These are phyloP conservation scores for Hygrocybe coccinea DNA, from an alignment of 768 basidiomycete genomes.

Conservation along the genomic window DNA sequence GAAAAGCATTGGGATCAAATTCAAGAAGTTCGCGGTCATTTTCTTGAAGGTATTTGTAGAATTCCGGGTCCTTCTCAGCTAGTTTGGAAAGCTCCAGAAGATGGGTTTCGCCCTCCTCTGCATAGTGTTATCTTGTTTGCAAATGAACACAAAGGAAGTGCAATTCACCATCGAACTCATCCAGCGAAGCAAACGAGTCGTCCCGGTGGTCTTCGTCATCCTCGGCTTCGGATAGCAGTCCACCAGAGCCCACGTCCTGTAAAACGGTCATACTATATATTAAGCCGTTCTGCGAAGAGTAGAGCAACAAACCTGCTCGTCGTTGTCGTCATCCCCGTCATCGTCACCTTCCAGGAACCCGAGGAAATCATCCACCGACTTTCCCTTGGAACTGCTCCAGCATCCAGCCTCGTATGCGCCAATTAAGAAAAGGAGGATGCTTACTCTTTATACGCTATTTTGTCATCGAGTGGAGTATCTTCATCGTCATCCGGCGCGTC, in stretches of 20 bases:
- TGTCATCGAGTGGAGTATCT: conserved; percentile 32
- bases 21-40: conserved; percentile 89
- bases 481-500: conserved; percentile 29
- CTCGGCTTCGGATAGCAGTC: conserved; percentile 33
- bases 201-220: conserved; percentile 44
- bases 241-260: conserved; percentile 8
- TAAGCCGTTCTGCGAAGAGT: not conserved
- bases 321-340: conserved; percentile 28
- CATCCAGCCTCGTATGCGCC: not conserved
- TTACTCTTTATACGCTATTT: conserved; percentile 11
- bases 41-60: conserved; percentile 95
- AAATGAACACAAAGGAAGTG: not conserved
- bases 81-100: conserved; percentile 79
- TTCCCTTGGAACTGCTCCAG: conserved; percentile 41
- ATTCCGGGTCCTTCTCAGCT: conserved; percentile 96
- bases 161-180: conserved; percentile 64
- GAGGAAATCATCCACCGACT: conserved; percentile 76
- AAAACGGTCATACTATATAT: not conserved
- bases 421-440: not conserved
- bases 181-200: conserved; percentile 70
- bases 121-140: conserved; percentile 2
- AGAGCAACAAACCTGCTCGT: conserved; percentile 8
- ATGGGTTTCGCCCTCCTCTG: conserved; percentile 73
- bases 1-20: conserved; percentile 47
- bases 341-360: conserved; percentile 66